Base-by-base conservation (phyloP, 305 asterid genomes). In the Solanum hybrid region DNA sequence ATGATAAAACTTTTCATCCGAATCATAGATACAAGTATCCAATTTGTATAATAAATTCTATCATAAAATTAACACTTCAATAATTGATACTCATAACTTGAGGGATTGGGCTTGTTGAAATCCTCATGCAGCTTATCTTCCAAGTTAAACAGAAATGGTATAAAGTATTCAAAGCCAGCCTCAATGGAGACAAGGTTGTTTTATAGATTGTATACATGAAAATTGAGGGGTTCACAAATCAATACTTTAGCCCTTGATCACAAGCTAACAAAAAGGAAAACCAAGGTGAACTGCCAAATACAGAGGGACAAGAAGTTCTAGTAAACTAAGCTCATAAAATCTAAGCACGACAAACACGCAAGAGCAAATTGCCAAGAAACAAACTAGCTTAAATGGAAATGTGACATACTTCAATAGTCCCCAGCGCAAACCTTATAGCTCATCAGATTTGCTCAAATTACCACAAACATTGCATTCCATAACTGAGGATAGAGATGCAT, bases 381-480 rank as follows among this genome's bases (percentile, higher is more conserved):
- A 75, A 75, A 35, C 85, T 42, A 88, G 66, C 24, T 51, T 13
- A 77, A 35, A 35, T 6, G 34, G 56, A 35, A 88, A 88, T 35
- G 45, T 85, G 22, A 11, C 76, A 32, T 78, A 79, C 90, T 34
- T 84, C 76, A 81, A 40, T 77, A 31, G 29, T 66, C 89, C 90
- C 56, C 69, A 75, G 88, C 87, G 36, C 91, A 89, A 87, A 32
- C 80, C 87, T 79, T 86, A 82, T 19, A 88, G 78, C 36, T 90
- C 92, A 86, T 95, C 93, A 36, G 91, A 88, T 80, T 91, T 92
- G 91, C 91, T 93, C 94, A 96, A 85, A 92, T 90, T 91, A 86
- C 99, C 96, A 86, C 98, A 96, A 88, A 94, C 95, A 93, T 95
- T 96, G 91, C 99, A 96, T 94, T 96, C 99, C 97, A 96, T 93